Conservation (phyloP, 345 rosid genomes). For the Lepidium aucheri region DNA sequence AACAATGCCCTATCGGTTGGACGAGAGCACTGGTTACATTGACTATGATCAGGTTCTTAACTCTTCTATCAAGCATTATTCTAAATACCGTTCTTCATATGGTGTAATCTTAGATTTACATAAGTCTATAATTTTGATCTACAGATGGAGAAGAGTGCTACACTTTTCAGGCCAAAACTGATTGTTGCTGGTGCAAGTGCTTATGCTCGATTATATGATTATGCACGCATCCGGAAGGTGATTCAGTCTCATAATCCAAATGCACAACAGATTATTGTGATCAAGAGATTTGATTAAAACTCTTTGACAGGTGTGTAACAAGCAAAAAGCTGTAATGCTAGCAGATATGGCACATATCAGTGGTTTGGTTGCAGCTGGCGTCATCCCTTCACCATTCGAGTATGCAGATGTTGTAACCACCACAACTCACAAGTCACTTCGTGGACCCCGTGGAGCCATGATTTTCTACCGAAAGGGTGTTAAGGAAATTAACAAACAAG, state of each 20-base stretch:
- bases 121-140: not conserved
- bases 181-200: constrained; percentile 99
- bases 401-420: constrained; percentile 97
- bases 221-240: constrained; percentile 90
- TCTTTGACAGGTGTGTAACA: constrained; percentile 75
- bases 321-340: constrained; percentile 82
- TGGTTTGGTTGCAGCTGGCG: constrained; percentile 93
- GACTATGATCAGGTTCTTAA: constrained; percentile 91
- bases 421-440: constrained; percentile 98
- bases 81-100: not conserved
- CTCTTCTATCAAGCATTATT: not conserved
- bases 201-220: constrained; percentile 88
- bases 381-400: constrained; percentile 96
- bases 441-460: constrained; percentile 99
- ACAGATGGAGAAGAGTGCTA: constrained; percentile 95
- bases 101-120: not conserved
- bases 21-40: constrained; percentile 91
- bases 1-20: constrained; percentile 95
- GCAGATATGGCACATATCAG: constrained; percentile 99
- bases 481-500: constrained; percentile 90
- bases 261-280: not conserved
- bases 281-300: constrained; percentile 3
- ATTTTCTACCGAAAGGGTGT: constrained; percentile 94
- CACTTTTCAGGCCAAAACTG: constrained; percentile 87
- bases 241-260: not conserved